phyloP scores from a whole-genome alignment of 208 protist genomes.

The Zelonia costaricensis region DNA sequence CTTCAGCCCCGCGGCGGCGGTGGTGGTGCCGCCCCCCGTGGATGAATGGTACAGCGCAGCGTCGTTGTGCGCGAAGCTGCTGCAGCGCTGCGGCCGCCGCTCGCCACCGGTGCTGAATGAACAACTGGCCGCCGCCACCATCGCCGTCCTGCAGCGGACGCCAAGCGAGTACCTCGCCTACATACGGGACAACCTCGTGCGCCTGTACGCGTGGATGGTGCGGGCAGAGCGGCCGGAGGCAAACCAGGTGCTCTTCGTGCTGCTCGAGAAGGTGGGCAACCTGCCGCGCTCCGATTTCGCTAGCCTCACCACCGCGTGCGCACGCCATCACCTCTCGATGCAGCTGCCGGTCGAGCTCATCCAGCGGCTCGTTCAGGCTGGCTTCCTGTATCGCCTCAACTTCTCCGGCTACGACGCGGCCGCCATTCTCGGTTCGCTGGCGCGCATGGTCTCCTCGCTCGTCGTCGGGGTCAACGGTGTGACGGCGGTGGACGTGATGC shows the following conservation, averaged over 20 bases:
- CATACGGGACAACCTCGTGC: conserved; percentile 51
- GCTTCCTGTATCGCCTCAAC: conserved; percentile 45
- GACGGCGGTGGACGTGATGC: conserved; percentile 33
- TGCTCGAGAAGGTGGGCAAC: conserved; percentile 58
- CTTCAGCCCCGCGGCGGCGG: background rate
- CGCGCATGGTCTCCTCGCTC: conserved; percentile 47
- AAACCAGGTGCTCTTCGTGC: conserved; percentile 52
- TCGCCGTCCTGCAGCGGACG: conserved; percentile 44
- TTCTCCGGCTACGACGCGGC: conserved; percentile 49
- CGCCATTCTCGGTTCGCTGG: conserved; percentile 52
- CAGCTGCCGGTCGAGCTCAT: conserved; percentile 60
- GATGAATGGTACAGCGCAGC: background rate
- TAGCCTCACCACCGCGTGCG: conserved; percentile 52
- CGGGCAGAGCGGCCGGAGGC: conserved; percentile 57
- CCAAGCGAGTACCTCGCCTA: conserved; percentile 22
- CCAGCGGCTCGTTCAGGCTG: conserved; percentile 44
- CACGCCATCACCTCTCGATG: conserved; percentile 60
- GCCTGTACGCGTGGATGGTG: conserved; percentile 83
- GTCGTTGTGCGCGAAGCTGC: conserved; percentile 51
- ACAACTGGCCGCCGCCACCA: conserved; percentile 44
- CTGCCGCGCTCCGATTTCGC: conserved; percentile 49
- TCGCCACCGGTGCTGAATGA: conserved; percentile 59
- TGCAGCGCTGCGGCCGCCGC: conserved; percentile 72
- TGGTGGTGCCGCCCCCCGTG: background rate
- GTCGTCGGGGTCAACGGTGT: conserved; percentile 44